Evolutionary conservation across 768 basidiomycete genomes (phyloP).

Genomic region (Hysterangium stoloniferum): DNA sequence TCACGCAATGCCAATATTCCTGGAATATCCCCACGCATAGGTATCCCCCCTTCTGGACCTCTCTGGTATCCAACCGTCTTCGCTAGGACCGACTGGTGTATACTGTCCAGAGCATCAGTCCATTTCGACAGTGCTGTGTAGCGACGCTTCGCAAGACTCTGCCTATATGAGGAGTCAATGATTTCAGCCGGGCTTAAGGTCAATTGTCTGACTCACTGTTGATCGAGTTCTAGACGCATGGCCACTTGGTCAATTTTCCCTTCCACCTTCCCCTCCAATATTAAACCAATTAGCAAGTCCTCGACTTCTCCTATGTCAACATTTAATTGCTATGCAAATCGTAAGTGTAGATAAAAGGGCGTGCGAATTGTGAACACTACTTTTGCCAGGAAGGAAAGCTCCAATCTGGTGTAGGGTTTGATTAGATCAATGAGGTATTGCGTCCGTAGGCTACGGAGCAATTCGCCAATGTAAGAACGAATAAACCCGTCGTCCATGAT

Average conservation of each 20-base stretch:
- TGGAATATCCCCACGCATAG: not conserved
- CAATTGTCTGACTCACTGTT: slow-evolving; percentile 52
- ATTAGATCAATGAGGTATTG: slow-evolving; percentile 97
- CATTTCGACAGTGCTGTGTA: slow-evolving; percentile 76
- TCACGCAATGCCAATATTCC: not conserved
- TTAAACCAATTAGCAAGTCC: slow-evolving; percentile 86
- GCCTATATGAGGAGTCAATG: slow-evolving; percentile 38
- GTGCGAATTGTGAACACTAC: slow-evolving; percentile 30
- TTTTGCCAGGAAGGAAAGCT: slow-evolving; percentile 88
- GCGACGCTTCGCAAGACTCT: slow-evolving; percentile 81
- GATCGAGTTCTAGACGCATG: slow-evolving; percentile 85
- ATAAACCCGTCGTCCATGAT: slow-evolving; percentile 98
- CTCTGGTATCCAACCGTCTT: slow-evolving; percentile 45
- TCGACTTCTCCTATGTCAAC: slow-evolving; percentile 90
- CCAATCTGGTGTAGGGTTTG: slow-evolving; percentile 93
- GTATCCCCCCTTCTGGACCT: not conserved
- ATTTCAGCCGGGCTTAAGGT: no score
- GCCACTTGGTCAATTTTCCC: slow-evolving; percentile 96
- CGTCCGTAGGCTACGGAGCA: slow-evolving; percentile 87
- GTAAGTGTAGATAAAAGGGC: not conserved
- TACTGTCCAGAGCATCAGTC: slow-evolving; percentile 70
- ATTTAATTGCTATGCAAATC: slow-evolving; percentile 72
- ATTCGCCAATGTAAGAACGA: slow-evolving; percentile 90
- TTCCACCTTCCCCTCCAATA: slow-evolving; percentile 94
- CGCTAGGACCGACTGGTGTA: slow-evolving; percentile 67